Evolutionary conservation across 2,329 filamentous ascomycete species (phyloP), one percentile per base, ranked within the genome.

Genomic region (Pseudogymnoascus sp.): DNA sequence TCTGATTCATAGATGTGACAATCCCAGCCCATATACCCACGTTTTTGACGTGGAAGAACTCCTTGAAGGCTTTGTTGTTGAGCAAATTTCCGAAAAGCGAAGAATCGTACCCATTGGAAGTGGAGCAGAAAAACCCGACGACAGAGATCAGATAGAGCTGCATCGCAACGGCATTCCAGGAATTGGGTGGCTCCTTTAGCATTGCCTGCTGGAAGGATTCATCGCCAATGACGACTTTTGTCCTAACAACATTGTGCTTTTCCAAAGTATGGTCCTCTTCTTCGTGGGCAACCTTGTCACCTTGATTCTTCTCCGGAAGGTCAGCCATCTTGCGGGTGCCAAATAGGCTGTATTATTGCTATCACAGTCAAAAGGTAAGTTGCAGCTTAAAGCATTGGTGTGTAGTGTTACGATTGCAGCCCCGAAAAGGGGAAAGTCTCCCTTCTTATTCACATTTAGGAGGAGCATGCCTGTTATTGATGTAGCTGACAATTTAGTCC

Each of bases 191-290:
- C 68, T 84, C 82, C 72, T 80, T 80, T 68, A 82, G 69, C 72
- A 80, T 76, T 21, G 83, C 82, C 71, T 84, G 79, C 67, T 80
- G 78, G 72, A 79, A 83, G 61, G 81, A 80, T 67, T 82, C 80
- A 66, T 78, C 79, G 65, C 82, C 82, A 21, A 69, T 75, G 68
- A 84, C 75, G 64, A 81, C 74, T 67, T 78, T 81, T 24, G 42
- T 47, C 19, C 14, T 19, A 19, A 47, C 42, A 24, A 47, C 21
- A 47, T 47, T 47, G 19, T 47, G 21, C 42, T 47, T 47, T 24
- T 47, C 42, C 42, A 47, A 14, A 47, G 42, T 47, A 10, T 13
- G 42, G 13, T 47, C 19, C 11, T 47, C 42, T 24, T 44, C 40
- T 26, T 24, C 21, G 6, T 26, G 42, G 11, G 42, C 19, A 44